Percentiles rank a stretch among this genome's conserved stretches.
phyloP scores from a whole-genome alignment of 495 filamentous ascomycete genomes.

The Penicillium dipodomyicola region DNA sequence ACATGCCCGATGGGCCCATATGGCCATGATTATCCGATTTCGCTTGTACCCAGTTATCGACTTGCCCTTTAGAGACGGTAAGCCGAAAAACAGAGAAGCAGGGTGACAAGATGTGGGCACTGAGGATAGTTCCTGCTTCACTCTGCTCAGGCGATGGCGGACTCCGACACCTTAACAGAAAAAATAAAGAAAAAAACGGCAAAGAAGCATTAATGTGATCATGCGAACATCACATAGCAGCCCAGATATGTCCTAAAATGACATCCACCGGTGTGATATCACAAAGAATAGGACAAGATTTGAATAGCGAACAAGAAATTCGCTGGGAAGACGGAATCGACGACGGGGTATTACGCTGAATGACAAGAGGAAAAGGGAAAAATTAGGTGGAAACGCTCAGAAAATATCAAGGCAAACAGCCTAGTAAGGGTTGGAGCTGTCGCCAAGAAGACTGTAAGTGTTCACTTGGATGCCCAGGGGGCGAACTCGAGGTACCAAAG shows the following conservation, averaged over 20 bases:
- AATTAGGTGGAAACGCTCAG: background rate
- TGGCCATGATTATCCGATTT: background rate
- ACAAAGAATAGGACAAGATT: background rate
- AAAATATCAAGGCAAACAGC: background rate
- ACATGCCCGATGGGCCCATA: background rate
- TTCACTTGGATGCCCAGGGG: constrained; percentile 34
- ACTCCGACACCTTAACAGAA: background rate
- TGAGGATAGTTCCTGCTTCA: background rate
- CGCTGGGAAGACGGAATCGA: background rate
- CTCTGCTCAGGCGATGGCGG: background rate
- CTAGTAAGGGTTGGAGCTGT: constrained; percentile 30
- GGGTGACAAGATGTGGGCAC: background rate
- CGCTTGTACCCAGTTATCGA: background rate
- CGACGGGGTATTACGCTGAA: constrained; percentile 14
- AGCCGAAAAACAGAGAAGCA: background rate
- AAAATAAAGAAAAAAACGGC: background rate
- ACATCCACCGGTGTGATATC: background rate
- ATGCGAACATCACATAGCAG: background rate
- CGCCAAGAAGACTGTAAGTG: constrained; percentile 38
- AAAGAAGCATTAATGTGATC: background rate
- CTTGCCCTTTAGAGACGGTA: background rate
- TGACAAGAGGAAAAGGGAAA: background rate
- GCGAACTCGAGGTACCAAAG: constrained; percentile 31
- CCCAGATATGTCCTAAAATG: background rate
- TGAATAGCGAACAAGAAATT: background rate